Conservation (phyloP, 257 asterid genomes). For the Solanum pinnatisectum region DNA sequence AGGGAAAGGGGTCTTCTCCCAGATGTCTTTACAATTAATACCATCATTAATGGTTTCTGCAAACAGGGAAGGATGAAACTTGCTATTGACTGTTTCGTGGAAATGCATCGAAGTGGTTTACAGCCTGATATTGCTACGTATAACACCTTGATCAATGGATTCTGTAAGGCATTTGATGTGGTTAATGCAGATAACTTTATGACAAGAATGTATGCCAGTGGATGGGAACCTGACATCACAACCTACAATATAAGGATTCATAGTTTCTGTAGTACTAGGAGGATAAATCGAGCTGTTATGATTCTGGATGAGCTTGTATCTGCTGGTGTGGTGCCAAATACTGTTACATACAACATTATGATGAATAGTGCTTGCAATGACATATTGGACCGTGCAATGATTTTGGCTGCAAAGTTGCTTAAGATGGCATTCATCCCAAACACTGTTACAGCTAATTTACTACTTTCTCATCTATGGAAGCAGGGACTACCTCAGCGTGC, state of each 20-base stretch:
- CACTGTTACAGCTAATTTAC: slow-evolving; percentile 56
- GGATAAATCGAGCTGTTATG: slow-evolving; percentile 57
- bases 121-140: slow-evolving; percentile 74
- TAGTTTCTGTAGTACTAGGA: slow-evolving; percentile 60
- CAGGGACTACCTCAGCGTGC: slow-evolving; percentile 81
- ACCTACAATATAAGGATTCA: slow-evolving; percentile 78
- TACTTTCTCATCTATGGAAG: slow-evolving; percentile 72
- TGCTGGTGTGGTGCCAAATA: slow-evolving; percentile 71
- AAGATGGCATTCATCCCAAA: slow-evolving; percentile 85
- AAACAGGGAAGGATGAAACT: slow-evolving; percentile 69
- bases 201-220: slow-evolving; percentile 42
- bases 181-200: slow-evolving; percentile 51
- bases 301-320: slow-evolving; percentile 67
- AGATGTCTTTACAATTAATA: slow-evolving; percentile 66
- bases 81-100: slow-evolving; percentile 54
- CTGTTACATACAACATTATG: slow-evolving; percentile 80
- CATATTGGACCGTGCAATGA: slow-evolving; percentile 78
- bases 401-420: slow-evolving; percentile 74
- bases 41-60: slow-evolving; percentile 73
- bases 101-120: slow-evolving; percentile 51
- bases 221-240: slow-evolving; percentile 70
- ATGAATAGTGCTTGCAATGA: slow-evolving; percentile 64
- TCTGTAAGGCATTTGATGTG: slow-evolving; percentile 74
- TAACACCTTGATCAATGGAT: slow-evolving; percentile 79
- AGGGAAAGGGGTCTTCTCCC: slow-evolving; percentile 64